phyloP scores from a whole-genome alignment of 2,329 filamentous ascomycete genomes.

The Microdochium nivale region DNA sequence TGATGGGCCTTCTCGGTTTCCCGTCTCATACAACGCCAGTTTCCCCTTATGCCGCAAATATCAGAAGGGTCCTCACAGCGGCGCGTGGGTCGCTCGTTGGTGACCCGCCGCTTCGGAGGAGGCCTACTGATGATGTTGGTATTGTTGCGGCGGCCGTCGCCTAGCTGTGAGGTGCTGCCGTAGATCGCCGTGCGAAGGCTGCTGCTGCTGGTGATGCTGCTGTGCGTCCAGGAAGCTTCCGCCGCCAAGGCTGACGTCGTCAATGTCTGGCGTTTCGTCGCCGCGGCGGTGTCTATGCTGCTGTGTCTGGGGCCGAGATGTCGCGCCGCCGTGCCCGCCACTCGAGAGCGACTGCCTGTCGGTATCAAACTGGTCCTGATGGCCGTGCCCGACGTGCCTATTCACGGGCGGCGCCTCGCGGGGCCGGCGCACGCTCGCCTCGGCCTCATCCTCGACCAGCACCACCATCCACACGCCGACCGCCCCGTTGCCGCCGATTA shows the following conservation, averaged over 20 bases:
- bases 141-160: neutral
- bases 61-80: too few species aligned
- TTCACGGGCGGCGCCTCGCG: conserved; percentile 17
- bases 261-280: neutral
- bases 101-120: neutral
- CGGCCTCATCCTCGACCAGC: conserved; percentile 55
- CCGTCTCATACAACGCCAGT: too few species aligned
- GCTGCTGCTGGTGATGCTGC: neutral
- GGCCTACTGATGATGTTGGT: neutral
- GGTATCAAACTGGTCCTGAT: neutral
- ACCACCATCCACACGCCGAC: conserved; percentile 76
- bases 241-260: neutral
- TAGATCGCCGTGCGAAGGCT: neutral
- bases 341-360: neutral
- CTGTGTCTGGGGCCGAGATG: neutral
- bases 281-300: neutral
- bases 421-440: conserved; percentile 1
- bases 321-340: neutral
- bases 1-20: too few species aligned
- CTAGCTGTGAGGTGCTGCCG: neutral
- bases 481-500: conserved; percentile 56
- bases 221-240: neutral
- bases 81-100: too few species aligned
- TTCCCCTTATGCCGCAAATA: too few species aligned
- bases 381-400: conserved; percentile 4